Base-by-base conservation (phyloP, 176 grass and related monocot species). In the Triticum turgidum region DNA sequence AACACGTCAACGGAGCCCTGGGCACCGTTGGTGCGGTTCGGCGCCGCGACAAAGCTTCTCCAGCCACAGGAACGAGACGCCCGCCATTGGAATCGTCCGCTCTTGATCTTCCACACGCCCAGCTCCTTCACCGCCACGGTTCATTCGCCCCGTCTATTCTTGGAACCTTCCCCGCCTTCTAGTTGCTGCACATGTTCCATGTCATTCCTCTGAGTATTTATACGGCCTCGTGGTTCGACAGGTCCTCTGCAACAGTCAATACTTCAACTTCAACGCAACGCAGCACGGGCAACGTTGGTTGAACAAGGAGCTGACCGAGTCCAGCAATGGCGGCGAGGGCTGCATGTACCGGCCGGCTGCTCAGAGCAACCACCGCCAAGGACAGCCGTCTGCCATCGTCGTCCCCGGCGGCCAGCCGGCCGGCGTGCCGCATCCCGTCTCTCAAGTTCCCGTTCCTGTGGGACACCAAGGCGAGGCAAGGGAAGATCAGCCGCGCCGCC, bases 271-370 rank as follows among this genome's bases (percentile, higher is more conserved):
- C 54, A 59, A 59, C 54, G 54, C 54, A 54, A 0, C 54, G 54
- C 18, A 8, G 18, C 54, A 59, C 54, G 1, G 18, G 54, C 54
- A 59, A 21, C 17, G 54, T 21, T 59, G 14, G 15, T 54, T 2
- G 3, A n/a, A 58, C 2, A 52, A 41, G 20, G 61, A 71, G 25
- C 63, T 27, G 11, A 34, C 9, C 1, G 30, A 17, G 66, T 44
- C 42, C 78, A 24, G 81, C 75, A 86, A 94, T 94, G 93, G 87
- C 87, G 1, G 77, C 77, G 58, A 59, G 18, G 7, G 58, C 84
- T 20, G 84, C 18, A 74, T 33, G 15, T 15, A 7, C 51, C 67
- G 69, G 86, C 85, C 68, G 61, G 81, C 24, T 89, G 24, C 45
- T 90, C 13, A 44, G 82, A 35, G 18, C 65, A 4, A 65, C 41